Base-by-base conservation (phyloP, 106 monocot species). In the Platanthera guangdongensis region DNA sequence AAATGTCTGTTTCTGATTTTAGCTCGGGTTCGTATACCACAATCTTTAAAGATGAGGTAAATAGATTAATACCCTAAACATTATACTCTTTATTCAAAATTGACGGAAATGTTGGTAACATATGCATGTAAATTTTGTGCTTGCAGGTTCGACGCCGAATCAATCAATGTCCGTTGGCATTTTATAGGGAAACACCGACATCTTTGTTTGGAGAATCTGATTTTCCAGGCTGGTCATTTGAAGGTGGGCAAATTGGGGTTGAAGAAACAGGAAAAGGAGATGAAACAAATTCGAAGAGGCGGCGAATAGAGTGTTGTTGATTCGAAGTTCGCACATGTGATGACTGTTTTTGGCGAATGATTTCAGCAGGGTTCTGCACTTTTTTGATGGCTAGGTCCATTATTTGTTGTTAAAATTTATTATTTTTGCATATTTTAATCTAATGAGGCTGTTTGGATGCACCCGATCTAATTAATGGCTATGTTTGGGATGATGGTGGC, bases 151-250 rank as follows among this genome's bases (percentile, higher is more conserved):
- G 89, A 9, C 75, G 89, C 32, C 77, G 93, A 72, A 86, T 93
- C 79, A 97, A 97, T 72, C 96, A 91, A 79, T 93, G 93, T 9
- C 96, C 96, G 0, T 80, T 97, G 80, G 93, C 96, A 57, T 91
- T 93, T 77, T 97, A 93, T 74, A 82, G 71, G 78, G 82, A 54
- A 45, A 85, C 81, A 4, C 93, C 93, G 9, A 86, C 82, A 45
- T 70, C 84, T 50, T 78, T 93, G 18, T 97, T 97, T 72, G 86
- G 49, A 32, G 89, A 82, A 22, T 84, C 93, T 10, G 93, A 97
- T 57, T 97, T 91, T 63, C 70, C 89, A 15, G 89, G 89, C 30
- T 97, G 96, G 96, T 83, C 85, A n/a, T 97, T 93, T 67, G 79
- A 71, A 51, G 80, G 71, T 77, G 72, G 68, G 50, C 67, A 53